phyloP scores from a whole-genome alignment of 176 grass and related monocot genomes.

The Musa troglodytarum region DNA sequence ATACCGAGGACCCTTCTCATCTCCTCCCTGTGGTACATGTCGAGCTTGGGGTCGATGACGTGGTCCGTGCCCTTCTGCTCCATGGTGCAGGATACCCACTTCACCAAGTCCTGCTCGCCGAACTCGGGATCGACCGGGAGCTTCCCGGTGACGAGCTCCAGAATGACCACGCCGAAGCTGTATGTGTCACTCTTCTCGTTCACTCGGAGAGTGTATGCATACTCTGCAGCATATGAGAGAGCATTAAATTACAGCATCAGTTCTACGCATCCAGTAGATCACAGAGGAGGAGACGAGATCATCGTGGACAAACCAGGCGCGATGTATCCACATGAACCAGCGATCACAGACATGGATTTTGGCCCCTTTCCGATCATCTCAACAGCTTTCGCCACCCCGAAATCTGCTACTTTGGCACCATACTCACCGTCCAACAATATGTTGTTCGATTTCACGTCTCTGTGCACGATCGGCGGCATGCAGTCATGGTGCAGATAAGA shows the following conservation, averaged over 20 bases:
- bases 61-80: constrained; percentile 55
- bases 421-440: constrained; percentile 77
- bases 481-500: constrained; percentile 92
- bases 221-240: constrained; percentile 37
- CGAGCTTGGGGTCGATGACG: constrained; percentile 53
- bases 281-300: not conserved
- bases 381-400: constrained; percentile 68
- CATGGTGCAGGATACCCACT: constrained; percentile 60
- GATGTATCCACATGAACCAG: constrained; percentile 77
- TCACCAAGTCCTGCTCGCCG: constrained; percentile 86
- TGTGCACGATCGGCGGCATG: constrained; percentile 68
- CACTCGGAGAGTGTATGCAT: constrained; percentile 74
- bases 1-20: constrained; percentile 54
- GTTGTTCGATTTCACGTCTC: constrained; percentile 86
- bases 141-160: constrained; percentile 67
- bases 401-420: constrained; percentile 49
- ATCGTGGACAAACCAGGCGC: constrained; percentile 51
- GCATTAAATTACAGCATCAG: not conserved
- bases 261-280: not conserved
- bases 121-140: constrained; percentile 61
- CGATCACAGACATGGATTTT: constrained; percentile 76
- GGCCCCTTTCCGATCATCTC: constrained; percentile 25
- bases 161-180: constrained; percentile 83
- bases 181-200: constrained; percentile 95
- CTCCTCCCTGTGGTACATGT: constrained; percentile 40